phyloP scores from a whole-genome alignment of 148 eudicot genomes.

The Dysphania ambrosioides region DNA sequence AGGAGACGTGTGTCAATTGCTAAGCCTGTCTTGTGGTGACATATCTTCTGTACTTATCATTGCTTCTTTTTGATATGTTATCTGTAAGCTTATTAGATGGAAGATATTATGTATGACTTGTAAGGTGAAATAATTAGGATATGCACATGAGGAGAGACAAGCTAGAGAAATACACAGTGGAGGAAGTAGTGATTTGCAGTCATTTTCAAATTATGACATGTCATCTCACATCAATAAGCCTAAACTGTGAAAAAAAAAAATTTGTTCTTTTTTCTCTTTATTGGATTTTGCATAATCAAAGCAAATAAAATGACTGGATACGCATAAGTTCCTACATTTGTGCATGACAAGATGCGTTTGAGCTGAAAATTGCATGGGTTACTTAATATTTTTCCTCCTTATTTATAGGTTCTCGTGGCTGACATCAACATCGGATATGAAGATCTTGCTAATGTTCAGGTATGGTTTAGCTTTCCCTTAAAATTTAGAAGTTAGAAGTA shows the following conservation, averaged over 20 bases:
- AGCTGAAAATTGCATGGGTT: background rate
- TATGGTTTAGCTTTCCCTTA: constrained; percentile 12
- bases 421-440: constrained; percentile 86
- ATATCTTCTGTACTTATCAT: background rate
- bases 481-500: background rate
- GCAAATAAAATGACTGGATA: no score
- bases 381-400: background rate
- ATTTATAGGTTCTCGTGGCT: constrained; percentile 69
- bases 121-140: background rate
- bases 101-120: background rate
- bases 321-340: background rate
- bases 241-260: background rate
- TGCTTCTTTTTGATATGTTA: background rate
- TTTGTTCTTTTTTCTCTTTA: background rate
- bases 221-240: background rate
- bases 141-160: background rate
- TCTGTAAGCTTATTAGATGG: background rate
- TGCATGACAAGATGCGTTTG: background rate
- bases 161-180: background rate
- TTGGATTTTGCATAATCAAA: no score
- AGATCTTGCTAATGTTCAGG: constrained; percentile 82
- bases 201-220: background rate
- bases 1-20: background rate
- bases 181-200: background rate
- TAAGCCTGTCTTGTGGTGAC: background rate